Base-by-base conservation (phyloP, 768 basidiomycete genomes). In the Sistotremastrum niveocremeum region DNA sequence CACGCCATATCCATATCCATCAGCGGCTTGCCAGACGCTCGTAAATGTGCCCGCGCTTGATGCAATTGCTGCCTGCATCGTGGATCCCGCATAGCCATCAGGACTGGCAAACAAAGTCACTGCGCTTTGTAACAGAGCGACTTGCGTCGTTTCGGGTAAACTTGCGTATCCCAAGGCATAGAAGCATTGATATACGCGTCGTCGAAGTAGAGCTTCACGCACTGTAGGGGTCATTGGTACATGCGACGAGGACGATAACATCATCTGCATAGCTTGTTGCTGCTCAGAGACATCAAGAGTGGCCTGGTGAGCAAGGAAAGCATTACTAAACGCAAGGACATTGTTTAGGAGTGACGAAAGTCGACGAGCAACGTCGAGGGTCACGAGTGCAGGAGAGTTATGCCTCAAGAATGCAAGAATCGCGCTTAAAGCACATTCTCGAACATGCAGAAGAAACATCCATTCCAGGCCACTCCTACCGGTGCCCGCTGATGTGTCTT, bases 1-100 rank as follows among this genome's bases (percentile, higher is more conserved):
- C 2, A 95, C 79, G 0, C 94, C 94, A 62, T 88, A 91, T 0
- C 80, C 93, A 62, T 90, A 94, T 4, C 89, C 87, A 60, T 98
- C 94, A 2, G 73, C 69, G 46, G 76, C 74, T 46, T 82, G 76
- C 94, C 94, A 98, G 8, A 99, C 72, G 9, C 74, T 77, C 3
- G 78, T 79, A 61, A 95, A 93, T 0, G 76, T 68, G 1, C 91
- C 93, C 0, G 85, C 73, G 5, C 81, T 86, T 1, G 86, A 81
- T 0, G 85, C 84, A 51, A 97, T 94, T 0, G 88, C 85, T 1
- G 91, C 91, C 61, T 98, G 94, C 11, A 95, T 76, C 0, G 81
- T 77, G 2, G 87, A 88, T 1, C 87, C 81, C 0, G 72, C 66
- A 57, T 87, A 90, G 1, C 76, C 79, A 46, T 98, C 93, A 0